Evolutionary conservation across 176 grass and related monocot genomes (phyloP).

Genomic region (Eleusine coracana): DNA sequence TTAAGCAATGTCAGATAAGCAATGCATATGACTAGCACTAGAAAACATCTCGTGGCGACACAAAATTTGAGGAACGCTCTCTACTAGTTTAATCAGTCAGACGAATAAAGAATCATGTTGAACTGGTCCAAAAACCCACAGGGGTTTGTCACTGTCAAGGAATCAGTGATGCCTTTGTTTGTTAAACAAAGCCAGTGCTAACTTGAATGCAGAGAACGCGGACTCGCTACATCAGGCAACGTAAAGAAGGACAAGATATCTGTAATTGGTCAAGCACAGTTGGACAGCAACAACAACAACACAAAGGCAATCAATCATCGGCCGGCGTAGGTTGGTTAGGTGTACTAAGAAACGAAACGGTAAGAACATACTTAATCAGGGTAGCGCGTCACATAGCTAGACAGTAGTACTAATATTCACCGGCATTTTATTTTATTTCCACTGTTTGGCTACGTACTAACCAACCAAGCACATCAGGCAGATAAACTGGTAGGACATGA

Average conservation of each 20-base stretch:
- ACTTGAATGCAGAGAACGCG: conserved; percentile 21
- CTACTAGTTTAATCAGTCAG: neutral
- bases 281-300: conserved; percentile 27
- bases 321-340: conserved; percentile 38
- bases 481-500: conserved; percentile 18
- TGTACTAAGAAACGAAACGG: neutral
- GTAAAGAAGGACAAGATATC: conserved; percentile 25
- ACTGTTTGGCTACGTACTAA: neutral
- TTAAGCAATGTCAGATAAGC: neutral
- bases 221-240: conserved; percentile 11
- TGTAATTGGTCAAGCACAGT: conserved; percentile 17
- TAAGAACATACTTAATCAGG: neutral
- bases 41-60: neutral
- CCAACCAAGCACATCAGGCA: conserved; percentile 4
- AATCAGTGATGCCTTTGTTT: neutral
- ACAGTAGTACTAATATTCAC: conserved; percentile 15
- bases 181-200: conserved; percentile 28
- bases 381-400: neutral
- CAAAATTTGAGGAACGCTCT: neutral
- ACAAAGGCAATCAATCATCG: conserved; percentile 29
- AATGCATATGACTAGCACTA: neutral
- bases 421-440: neutral
- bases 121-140: conserved; percentile 11
- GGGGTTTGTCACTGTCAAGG: conserved; percentile 23
- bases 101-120: conserved; percentile 20